Conservation (phyloP, 2,329 filamentous ascomycete species). For the Fusarium luffae region DNA sequence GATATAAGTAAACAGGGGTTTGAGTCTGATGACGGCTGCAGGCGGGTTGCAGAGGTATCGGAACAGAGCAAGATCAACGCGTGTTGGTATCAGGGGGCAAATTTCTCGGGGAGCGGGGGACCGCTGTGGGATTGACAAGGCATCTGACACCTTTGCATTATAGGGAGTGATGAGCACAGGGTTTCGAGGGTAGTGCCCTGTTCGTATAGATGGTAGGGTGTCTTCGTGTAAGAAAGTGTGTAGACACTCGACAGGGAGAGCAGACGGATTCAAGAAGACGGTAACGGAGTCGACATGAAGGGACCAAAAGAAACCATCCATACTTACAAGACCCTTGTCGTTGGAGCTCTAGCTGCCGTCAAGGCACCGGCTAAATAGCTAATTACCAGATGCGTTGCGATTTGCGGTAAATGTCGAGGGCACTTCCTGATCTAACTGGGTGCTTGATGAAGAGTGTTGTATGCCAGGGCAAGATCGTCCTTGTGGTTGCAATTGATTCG, state of each 20-base stretch:
- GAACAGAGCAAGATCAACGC: conserved; percentile 41
- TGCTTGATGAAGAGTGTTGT: conserved; percentile 8
- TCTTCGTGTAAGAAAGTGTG: conserved; percentile 11
- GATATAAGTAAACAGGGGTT: conserved; percentile 38
- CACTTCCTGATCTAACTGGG: conserved; percentile 14
- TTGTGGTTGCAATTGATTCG: conserved; percentile 20
- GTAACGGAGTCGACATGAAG: conserved; percentile 11
- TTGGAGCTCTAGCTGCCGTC: conserved; percentile 29
- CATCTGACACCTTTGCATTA: conserved; percentile 33
- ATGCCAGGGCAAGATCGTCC: conserved; percentile 16
- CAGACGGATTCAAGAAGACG: conserved; percentile 5
- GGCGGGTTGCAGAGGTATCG: conserved; percentile 34
- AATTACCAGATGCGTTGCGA: conserved; percentile 27
- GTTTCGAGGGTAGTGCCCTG: conserved; percentile 4
- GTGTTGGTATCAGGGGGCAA: conserved; percentile 28
- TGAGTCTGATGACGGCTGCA: conserved; percentile 38
- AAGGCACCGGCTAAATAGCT: conserved; percentile 33
- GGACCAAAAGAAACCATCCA: conserved; percentile 13
- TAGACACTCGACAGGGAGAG: conserved; percentile 14
- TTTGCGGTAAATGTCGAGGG: conserved; percentile 23
- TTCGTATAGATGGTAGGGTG: conserved; percentile 13
- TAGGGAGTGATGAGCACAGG: conserved; percentile 26
- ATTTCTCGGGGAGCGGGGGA: conserved; percentile 35
- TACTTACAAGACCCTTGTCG: conserved; percentile 34
- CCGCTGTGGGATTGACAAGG: conserved; percentile 33